Percentiles rank a stretch among this genome's conserved stretches.
Conservation (phyloP, 371 early-diverging fungal species). For the Mortierella sp. region DNA sequence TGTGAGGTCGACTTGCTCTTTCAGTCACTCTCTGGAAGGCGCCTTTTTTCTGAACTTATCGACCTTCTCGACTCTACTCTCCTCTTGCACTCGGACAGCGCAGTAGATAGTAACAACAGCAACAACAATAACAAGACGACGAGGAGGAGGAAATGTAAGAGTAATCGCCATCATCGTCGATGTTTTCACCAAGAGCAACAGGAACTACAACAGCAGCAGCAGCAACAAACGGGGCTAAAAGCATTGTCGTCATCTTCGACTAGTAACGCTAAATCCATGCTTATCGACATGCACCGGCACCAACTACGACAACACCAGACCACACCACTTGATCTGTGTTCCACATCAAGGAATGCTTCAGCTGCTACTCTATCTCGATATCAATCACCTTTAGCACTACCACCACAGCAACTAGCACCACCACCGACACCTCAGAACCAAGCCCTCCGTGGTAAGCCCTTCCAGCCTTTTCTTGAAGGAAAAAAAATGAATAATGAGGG, state of each 20-base stretch:
- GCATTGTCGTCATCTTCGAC: background rate
- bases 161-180: background rate
- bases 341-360: background rate
- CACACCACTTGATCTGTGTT: background rate
- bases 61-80: constrained; percentile 21
- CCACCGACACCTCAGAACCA: background rate
- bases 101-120: background rate
- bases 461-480: background rate
- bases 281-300: background rate
- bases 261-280: background rate
- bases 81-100: background rate
- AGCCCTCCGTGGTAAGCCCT: background rate
- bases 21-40: constrained; percentile 20
- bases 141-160: background rate
- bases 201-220: background rate
- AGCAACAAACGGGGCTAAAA: background rate
- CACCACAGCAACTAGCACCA: background rate
- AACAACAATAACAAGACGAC: background rate
- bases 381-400: background rate
- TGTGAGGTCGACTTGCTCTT: constrained; percentile 12
- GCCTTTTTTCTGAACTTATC: constrained; percentile 23
- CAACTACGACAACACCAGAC: background rate
- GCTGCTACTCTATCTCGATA: background rate
- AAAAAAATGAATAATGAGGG: no score
- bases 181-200: background rate